phyloP scores from a whole-genome alignment of 1,284 basidiomycete species.

The Trametes hirsuta region DNA sequence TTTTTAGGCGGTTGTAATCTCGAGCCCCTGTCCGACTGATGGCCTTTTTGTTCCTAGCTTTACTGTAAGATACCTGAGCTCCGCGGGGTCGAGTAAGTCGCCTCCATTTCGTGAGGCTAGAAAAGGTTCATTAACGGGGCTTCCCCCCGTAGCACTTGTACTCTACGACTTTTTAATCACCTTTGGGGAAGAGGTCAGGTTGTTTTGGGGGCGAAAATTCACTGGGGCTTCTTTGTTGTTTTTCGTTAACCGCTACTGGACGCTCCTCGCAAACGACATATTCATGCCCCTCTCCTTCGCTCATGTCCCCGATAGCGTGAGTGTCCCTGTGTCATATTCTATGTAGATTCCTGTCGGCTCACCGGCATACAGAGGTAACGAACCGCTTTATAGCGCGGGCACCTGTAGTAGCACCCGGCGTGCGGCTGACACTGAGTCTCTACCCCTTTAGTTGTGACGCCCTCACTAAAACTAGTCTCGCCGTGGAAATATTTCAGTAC shows the following conservation, averaged over 20 bases:
- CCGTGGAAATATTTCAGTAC: neutral
- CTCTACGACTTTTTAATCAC: slow-evolving; percentile 5
- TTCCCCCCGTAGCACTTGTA: neutral
- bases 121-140: too few relatives aligned
- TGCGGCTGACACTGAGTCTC: neutral
- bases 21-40: too few relatives aligned
- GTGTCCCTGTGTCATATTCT: neutral
- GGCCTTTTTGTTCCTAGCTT: too few relatives aligned
- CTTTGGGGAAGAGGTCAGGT: slow-evolving; percentile 1
- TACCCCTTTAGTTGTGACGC: neutral
- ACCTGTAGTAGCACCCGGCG: too few relatives aligned
- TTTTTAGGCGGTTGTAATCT: too few relatives aligned
- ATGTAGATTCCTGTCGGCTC: too few relatives aligned
- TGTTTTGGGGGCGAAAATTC: slow-evolving; percentile 6
- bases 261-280: neutral
- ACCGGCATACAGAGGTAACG: too few relatives aligned
- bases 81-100: too few relatives aligned
- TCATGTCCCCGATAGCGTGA: neutral
- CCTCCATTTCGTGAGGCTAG: too few relatives aligned
- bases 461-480: neutral
- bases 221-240: neutral
- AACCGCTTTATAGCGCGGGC: too few relatives aligned
- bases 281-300: neutral
- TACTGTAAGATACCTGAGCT: too few relatives aligned
- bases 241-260: neutral